Evolutionary conservation across 192 early-diverging fungal species (phyloP).

Genomic region (Backusella australiensis): DNA sequence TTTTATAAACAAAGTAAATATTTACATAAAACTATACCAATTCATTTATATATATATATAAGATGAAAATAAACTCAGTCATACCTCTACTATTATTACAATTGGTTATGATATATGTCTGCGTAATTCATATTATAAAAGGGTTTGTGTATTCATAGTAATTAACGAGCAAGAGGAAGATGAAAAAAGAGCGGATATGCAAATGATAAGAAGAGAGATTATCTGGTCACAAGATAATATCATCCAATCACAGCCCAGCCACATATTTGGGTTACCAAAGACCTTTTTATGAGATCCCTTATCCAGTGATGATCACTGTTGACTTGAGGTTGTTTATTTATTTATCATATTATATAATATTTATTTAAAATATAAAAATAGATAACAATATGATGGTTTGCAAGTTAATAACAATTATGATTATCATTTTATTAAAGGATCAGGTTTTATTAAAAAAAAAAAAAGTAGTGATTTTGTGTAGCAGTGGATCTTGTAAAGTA

Average conservation of each 20-base stretch:
- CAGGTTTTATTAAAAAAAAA: background rate
- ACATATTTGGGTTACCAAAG: background rate
- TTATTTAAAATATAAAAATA: background rate
- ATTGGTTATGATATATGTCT: background rate
- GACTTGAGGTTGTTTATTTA: background rate
- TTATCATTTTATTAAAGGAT: background rate
- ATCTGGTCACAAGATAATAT: constrained; percentile 2
- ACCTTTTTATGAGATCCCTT: background rate
- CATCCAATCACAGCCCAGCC: background rate
- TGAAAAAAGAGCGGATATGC: background rate
- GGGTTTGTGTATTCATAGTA: background rate
- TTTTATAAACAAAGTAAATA: background rate
- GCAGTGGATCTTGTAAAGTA: background rate
- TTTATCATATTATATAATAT: background rate
- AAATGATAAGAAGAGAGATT: background rate
- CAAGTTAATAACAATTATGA: background rate
- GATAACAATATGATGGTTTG: background rate
- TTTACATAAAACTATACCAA: background rate
- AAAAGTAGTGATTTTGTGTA: constrained; percentile 5
- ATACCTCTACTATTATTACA: background rate
- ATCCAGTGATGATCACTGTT: background rate
- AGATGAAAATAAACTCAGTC: background rate
- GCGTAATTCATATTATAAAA: background rate
- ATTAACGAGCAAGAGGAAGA: background rate
- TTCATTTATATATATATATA: background rate